These are phyloP conservation scores for Lanmaoa rubissima DNA, from an alignment of 768 basidiomycete species.

Conservation along the genomic window DNA sequence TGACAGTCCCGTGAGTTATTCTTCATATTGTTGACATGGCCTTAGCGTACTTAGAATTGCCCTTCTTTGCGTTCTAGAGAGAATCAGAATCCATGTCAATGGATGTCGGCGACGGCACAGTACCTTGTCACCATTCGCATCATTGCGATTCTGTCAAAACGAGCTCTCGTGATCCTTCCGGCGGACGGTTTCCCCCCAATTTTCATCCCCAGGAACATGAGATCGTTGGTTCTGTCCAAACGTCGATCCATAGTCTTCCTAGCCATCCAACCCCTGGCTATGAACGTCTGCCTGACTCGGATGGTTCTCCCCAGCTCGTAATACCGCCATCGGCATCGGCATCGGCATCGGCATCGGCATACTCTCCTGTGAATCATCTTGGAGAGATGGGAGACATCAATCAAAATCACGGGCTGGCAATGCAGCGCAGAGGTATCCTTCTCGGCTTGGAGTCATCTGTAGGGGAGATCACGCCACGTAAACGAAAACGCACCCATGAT, in stretches of 20 bases:
- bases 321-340: background rate
- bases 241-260: background rate
- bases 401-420: background rate
- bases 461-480: conserved; percentile 3
- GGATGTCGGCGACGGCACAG: conserved; percentile 11
- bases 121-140: background rate
- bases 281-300: background rate
- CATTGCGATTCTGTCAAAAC: background rate
- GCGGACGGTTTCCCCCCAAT: background rate
- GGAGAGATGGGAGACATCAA: background rate
- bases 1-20: conserved; percentile 16
- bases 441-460: background rate
- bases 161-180: background rate
- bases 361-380: background rate
- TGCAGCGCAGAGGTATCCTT: background rate
- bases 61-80: conserved; percentile 2
- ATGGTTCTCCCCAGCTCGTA: background rate
- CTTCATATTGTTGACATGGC: background rate
- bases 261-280: background rate
- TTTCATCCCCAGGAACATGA: background rate
- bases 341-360: background rate
- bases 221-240: background rate
- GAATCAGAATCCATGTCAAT: conserved; percentile 5
- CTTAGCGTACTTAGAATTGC: background rate
- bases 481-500: conserved; percentile 18